Evolutionary conservation across 2,329 filamentous ascomycete species (phyloP).

Genomic region (Ascochyta fabae): DNA sequence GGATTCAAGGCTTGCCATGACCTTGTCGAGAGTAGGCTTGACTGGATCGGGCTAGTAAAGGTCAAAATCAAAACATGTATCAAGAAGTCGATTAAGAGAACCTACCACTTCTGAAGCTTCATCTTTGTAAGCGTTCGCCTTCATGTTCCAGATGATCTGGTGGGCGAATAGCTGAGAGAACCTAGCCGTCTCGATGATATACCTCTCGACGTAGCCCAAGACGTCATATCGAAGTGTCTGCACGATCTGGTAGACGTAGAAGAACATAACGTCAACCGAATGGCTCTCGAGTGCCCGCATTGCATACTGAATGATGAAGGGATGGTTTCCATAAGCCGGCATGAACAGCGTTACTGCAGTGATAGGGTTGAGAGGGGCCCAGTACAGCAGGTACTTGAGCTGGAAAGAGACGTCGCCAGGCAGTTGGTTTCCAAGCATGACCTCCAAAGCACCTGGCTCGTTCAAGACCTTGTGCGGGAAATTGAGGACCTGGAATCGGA

Average conservation of each 20-base stretch:
- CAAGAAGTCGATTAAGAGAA: constrained; percentile 7
- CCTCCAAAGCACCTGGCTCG: constrained; percentile 81
- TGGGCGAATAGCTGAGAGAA: constrained; percentile 99
- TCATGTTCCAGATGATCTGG: constrained; percentile 99
- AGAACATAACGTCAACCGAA: constrained; percentile 96
- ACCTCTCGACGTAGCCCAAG: constrained; percentile 92
- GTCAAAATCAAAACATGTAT: constrained; percentile 17
- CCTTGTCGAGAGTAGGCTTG: constrained; percentile 90
- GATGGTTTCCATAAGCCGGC: constrained; percentile 87
- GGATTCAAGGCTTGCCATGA: constrained; percentile 81
- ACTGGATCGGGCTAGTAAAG: constrained; percentile 77
- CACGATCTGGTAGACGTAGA: constrained; percentile 98
- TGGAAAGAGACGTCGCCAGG: constrained; percentile 82
- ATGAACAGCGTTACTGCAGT: constrained; percentile 93
- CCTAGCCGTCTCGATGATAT: constrained; percentile 95
- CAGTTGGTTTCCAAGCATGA: constrained; percentile 78
- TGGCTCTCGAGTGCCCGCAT: constrained; percentile 95
- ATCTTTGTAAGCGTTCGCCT: constrained; percentile 97
- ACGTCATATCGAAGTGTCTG: constrained; percentile 92
- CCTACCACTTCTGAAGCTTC: constrained; percentile 85
- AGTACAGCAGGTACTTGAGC: constrained; percentile 88
- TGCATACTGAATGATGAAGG: constrained; percentile 93
- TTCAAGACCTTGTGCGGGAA: constrained; percentile 82
- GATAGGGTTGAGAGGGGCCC: constrained; percentile 90
- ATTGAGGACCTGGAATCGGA: constrained; percentile 80